A percentile compares a stretch with the other conserved stretches of the same genome.
These are phyloP conservation scores for Sporothrix pallida DNA, from an alignment of 2,329 filamentous ascomycete species.

Conservation along the genomic window DNA sequence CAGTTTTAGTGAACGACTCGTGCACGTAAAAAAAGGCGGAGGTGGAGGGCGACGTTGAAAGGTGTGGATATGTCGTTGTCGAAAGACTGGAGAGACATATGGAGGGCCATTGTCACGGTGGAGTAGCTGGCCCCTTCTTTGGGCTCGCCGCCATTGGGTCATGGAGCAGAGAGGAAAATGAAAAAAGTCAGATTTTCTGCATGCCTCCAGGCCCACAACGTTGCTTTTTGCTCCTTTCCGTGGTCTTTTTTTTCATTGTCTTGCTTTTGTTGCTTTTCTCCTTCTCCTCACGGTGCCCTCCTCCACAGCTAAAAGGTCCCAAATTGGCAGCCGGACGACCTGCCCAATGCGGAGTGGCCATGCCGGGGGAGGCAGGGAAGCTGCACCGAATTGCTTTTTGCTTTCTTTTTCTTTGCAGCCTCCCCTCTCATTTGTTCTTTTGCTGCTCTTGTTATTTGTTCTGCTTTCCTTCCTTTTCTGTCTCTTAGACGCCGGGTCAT, in stretches of 20 bases:
- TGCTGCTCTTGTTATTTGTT: neutral
- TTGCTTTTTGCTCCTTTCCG: neutral
- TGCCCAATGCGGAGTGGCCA: slow-evolving; percentile 25
- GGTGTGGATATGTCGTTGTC: neutral
- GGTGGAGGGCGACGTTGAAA: slow-evolving; percentile 3
- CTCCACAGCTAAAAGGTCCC: slow-evolving; percentile 1
- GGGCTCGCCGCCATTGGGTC: neutral
- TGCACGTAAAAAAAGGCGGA: neutral
- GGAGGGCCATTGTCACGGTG: neutral
- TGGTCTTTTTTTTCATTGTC: too few species aligned
- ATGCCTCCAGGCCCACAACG: slow-evolving; percentile 5
- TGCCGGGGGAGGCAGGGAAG: neutral
- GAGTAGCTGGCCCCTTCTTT: neutral
- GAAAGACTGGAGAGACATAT: neutral
- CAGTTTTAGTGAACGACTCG: neutral
- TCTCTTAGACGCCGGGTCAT: neutral
- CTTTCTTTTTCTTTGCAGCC: neutral
- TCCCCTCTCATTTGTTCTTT: neutral
- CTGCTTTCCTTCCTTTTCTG: too few species aligned
- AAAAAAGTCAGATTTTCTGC: neutral
- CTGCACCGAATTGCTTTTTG: neutral
- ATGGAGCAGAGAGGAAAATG: neutral
- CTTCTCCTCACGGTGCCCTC: neutral
- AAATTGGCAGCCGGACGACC: slow-evolving; percentile 24
- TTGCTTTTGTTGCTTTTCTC: neutral